Base-by-base conservation (phyloP, 2,329 filamentous ascomycete species). In the Phoma sp. region DNA sequence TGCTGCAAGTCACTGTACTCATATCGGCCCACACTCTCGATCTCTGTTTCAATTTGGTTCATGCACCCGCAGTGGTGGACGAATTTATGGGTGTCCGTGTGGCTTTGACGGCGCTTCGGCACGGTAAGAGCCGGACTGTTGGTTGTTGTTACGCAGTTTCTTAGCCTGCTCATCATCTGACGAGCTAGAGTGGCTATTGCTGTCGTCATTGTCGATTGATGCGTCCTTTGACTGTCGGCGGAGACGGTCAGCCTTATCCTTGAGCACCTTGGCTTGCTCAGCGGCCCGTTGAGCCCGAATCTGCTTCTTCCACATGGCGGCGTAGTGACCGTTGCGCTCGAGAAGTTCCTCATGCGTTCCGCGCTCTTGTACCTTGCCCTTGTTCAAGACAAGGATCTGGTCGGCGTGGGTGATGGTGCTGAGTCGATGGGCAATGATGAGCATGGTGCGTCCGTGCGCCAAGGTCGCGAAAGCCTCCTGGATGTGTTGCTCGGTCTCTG, bases 401-500 rank as follows among this genome's bases (percentile, higher is more conserved):
- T 84, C 82, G 33, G 82, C 82, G 61, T 79, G 78, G 21, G 78
- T 81, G 57, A 84, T 83, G 14, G 82, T 84, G 53, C 80, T 83
- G 21, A 84, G 75, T 33, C 82, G 78, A 79, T 87, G 92, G 79
- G 95, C 95, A 77, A 99, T 98, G 45, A 98, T 92, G 56, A 99
- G 85, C 79, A 97, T 88, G 1, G 95, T 99, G 39, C 95, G 89
- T 42, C 92, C 93, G 63, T 89, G 82, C 14, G 91, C 91, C 39
- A 98, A 85, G 12, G 85, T 91, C 53, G 87, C 87, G 26, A 99
- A 84, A 29, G 93, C 92, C 54, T 89, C 85, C 75, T 97, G 93
- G 55, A 97, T 96, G 71, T 96, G 90, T 73, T 96, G 90, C 74
- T 97, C 93, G 0, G 93, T 97, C 62, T 95, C 91, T 0, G 91